Base-by-base conservation (phyloP, 2,329 filamentous ascomycete genomes). In the Clarireedia sp. region DNA sequence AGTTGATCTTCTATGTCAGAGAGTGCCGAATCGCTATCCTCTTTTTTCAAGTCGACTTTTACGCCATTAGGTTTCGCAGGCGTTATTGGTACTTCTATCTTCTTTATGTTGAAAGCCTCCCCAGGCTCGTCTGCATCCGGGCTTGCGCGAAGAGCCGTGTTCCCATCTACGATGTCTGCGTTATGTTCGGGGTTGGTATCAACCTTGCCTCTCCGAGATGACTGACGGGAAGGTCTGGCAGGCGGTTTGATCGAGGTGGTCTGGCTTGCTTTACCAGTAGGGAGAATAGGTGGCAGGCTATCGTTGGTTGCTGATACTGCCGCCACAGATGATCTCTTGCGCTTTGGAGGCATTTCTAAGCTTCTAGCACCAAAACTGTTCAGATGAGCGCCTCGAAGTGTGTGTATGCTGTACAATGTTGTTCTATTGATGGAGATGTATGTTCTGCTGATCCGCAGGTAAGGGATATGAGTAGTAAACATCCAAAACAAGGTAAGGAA, bases 171-270 rank as follows among this genome's bases (percentile, higher is more conserved):
- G 8, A 68, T 62, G 48, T 66, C 66, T 16, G 57, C 44, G 57
- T 68, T 67, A 21, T 64, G 59, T 45, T 68, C 64, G 37, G 66
- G 66, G 40, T 68, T 67, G 2, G 65, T 67, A 19, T 64, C 64
- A 24, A 66, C 26, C 29, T 60, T 64, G 16, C 51, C 48, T 8
- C 62, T 54, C n/a, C 59, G 60, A 14, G 61, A 61, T 5, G 60
- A 53, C 51, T 62, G 60, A 49, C 62, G 57, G 33, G 41, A 47
- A 5, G 58, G 63, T 36, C 58, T 44, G 14, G 63, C 33, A 23
- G 62, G 57, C 16, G 45, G 54, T 49, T 58, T 58, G 12, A 48
- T 47, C 16, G 50, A 9, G 12, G 50, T 29, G 16, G 41, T 23
- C n/a, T 33, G 23, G 14, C 4, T 19, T 29, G 47, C 26, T 17